Conservation (phyloP, 2,329 filamentous ascomycete species). For the Mollisiaceae sp. region DNA sequence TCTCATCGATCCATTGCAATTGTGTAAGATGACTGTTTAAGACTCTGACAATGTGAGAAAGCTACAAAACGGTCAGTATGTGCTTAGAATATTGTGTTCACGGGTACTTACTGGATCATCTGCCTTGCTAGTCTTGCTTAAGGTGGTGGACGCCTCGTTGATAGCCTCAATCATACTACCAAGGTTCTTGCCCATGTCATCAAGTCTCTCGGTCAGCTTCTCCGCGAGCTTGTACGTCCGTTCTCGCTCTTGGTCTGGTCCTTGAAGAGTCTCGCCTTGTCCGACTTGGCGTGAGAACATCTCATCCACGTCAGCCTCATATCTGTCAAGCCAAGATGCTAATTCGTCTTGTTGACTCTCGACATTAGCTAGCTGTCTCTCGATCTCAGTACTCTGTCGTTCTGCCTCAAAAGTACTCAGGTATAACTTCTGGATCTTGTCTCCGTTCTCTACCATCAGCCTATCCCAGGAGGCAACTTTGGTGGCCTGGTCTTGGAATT, state of each 20-base stretch:
- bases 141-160: conserved; percentile 85
- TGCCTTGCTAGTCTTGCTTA: conserved; percentile 87
- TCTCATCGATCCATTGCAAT: conserved; percentile 90
- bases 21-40: conserved; percentile 92
- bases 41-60: conserved; percentile 94
- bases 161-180: conserved; percentile 98
- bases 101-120: conserved; percentile 76
- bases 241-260: conserved; percentile 94
- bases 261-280: conserved; percentile 76
- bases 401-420: conserved; percentile 92
- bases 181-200: conserved; percentile 92
- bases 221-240: conserved; percentile 95
- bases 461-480: conserved; percentile 89
- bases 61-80: conserved; percentile 52
- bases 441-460: conserved; percentile 88
- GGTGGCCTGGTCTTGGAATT: conserved; percentile 88
- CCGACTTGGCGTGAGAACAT: conserved; percentile 82
- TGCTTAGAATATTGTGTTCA: neutral
- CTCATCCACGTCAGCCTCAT: conserved; percentile 89
- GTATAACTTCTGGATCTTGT: conserved; percentile 94
- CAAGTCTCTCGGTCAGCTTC: conserved; percentile 86
- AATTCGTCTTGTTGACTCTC: conserved; percentile 94
- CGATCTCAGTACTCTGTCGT: conserved; percentile 89
- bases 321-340: conserved; percentile 84
- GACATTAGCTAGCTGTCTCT: conserved; percentile 86